Evolutionary conservation across 164 flowering plant species (phyloP).

Genomic region (Stephania yunnanensis): DNA sequence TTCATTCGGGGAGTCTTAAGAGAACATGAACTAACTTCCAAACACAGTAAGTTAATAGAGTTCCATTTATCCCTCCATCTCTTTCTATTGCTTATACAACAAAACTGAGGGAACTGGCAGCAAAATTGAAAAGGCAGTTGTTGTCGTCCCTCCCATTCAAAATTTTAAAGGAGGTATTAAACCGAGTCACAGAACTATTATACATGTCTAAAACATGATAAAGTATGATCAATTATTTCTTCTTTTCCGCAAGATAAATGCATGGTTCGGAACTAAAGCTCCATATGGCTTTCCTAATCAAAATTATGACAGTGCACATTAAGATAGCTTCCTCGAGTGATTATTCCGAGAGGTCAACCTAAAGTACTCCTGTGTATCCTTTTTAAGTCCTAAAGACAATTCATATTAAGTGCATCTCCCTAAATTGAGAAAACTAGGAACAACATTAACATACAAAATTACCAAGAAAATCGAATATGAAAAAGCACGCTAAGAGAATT

Average conservation of each 20-base stretch:
- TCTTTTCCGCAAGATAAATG: background rate
- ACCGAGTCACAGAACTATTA: background rate
- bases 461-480: background rate
- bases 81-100: background rate
- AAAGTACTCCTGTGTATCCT: background rate
- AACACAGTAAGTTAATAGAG: too few species aligned
- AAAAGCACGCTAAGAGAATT: slow-evolving; percentile 2
- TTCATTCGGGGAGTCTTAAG: too few species aligned
- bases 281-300: background rate
- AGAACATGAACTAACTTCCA: too few species aligned
- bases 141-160: background rate
- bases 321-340: too few species aligned
- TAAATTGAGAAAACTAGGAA: background rate
- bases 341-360: too few species aligned
- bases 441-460: background rate
- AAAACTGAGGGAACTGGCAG: background rate
- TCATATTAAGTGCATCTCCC: background rate
- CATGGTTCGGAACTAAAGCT: background rate
- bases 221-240: background rate
- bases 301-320: background rate
- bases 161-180: background rate
- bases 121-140: background rate
- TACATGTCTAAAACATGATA: background rate
- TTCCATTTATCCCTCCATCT: background rate
- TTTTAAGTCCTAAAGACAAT: background rate